Evolutionary conservation across 805 yeast species (phyloP).

Genomic region (Metschnikowia arizonensis): DNA sequence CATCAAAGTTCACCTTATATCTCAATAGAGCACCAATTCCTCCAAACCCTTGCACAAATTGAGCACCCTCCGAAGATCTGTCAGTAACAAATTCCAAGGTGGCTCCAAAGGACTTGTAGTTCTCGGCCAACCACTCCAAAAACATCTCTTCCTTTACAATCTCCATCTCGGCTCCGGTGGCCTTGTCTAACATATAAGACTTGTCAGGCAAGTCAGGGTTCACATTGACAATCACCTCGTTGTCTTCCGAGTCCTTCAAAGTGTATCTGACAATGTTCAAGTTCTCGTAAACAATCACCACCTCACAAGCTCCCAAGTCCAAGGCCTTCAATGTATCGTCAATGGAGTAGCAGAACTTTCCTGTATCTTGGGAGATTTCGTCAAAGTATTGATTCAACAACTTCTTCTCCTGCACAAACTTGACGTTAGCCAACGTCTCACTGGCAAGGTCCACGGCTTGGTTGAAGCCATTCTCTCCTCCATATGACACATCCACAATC

Average conservation of each 20-base stretch:
- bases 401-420: constrained; percentile 97
- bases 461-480: constrained; percentile 99
- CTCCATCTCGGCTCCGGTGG: constrained; percentile 91
- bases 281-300: constrained; percentile 87
- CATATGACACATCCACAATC: constrained; percentile 95
- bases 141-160: constrained; percentile 76
- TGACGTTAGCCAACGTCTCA: constrained; percentile 94
- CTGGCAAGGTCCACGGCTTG: constrained; percentile 98
- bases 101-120: constrained; percentile 92
- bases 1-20: constrained; percentile 96
- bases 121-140: constrained; percentile 97
- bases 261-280: constrained; percentile 80
- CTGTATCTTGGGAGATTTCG: constrained; percentile 95
- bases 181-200: constrained; percentile 72
- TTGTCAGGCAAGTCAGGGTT: constrained; percentile 72
- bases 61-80: constrained; percentile 97
- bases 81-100: constrained; percentile 94
- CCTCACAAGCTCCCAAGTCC: constrained; percentile 95
- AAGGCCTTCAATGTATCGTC: constrained; percentile 95
- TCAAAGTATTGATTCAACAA: constrained; percentile 88
- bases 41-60: constrained; percentile 96
- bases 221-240: constrained; percentile 67
- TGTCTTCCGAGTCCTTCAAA: constrained; percentile 78
- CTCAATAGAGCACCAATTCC: constrained; percentile 97
- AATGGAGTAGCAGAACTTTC: constrained; percentile 96